A percentile compares a stretch with the other conserved stretches of the same genome.
Conservation (phyloP, 345 rosid species). For the Eutrema japonicum region DNA sequence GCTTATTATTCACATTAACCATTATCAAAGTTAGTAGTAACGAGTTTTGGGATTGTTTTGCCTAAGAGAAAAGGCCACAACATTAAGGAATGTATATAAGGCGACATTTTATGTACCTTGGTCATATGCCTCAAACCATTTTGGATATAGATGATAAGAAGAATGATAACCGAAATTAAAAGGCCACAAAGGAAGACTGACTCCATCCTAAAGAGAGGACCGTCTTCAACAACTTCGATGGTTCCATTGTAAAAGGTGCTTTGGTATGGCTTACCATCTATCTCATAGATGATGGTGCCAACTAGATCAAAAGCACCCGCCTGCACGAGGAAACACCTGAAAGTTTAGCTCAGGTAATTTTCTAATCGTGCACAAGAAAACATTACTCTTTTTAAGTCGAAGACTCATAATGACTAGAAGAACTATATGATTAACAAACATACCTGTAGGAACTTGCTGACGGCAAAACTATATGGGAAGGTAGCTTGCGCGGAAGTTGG, state of each 20-base stretch:
- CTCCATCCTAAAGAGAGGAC: slow-evolving; percentile 77
- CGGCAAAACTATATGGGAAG: slow-evolving; percentile 78
- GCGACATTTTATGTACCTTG: slow-evolving; percentile 55
- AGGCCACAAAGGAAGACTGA: slow-evolving; percentile 86
- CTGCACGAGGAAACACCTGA: slow-evolving; percentile 39
- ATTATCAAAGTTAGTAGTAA: background rate
- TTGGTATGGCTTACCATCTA: slow-evolving; percentile 78
- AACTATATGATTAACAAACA: slow-evolving; percentile 7
- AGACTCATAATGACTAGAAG: background rate
- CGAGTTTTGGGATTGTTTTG: background rate
- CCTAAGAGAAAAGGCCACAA: slow-evolving; percentile 3
- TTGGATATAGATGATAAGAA: slow-evolving; percentile 70
- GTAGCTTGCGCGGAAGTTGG: slow-evolving; percentile 77
- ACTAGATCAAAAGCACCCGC: slow-evolving; percentile 92
- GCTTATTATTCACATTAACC: background rate
- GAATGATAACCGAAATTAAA: slow-evolving; percentile 62
- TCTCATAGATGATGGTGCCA: slow-evolving; percentile 75
- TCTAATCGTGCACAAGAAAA: too few species aligned
- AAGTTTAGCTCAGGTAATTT: too few species aligned
- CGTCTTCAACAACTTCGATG: slow-evolving; percentile 87
- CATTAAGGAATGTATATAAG: background rate
- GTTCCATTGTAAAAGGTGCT: slow-evolving; percentile 83
- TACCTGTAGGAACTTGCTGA: slow-evolving; percentile 92
- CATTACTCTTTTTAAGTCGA: too few species aligned
- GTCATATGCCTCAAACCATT: slow-evolving; percentile 69